Conservation (phyloP, 140 eudicot species). For the Cichorium intybus region DNA sequence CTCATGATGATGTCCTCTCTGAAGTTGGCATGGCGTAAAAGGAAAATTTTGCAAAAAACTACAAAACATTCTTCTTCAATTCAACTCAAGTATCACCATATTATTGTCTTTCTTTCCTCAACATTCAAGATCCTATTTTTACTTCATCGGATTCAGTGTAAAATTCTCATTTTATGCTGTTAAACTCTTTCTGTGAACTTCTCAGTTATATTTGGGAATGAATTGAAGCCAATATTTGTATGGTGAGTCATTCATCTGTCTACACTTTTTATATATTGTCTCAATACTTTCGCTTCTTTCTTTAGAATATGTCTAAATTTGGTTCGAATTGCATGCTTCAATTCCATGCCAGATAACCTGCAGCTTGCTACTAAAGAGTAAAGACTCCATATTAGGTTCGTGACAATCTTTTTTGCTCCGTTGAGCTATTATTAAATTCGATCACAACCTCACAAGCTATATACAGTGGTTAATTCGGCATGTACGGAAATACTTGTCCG, state of each 20-base stretch:
- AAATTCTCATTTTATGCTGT: not conserved
- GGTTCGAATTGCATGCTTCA: conserved; percentile 20
- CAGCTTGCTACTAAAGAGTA: conserved; percentile 15
- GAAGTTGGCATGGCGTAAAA: conserved; percentile 38
- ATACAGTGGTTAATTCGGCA: not conserved
- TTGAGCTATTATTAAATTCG: not conserved
- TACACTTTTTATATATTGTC: conserved; percentile 3
- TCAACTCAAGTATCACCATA: conserved; percentile 33
- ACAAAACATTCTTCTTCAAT: conserved; percentile 35
- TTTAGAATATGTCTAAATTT: conserved; percentile 5
- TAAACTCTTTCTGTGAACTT: not conserved
- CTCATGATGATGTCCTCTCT: conserved; percentile 49
- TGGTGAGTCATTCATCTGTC: conserved; percentile 25
- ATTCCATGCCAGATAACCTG: conserved; percentile 8
- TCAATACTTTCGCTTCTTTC: not conserved
- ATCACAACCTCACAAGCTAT: not conserved
- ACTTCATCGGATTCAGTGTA: conserved; percentile 22
- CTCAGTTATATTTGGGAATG: not conserved
- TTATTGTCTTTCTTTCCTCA: conserved; percentile 22
- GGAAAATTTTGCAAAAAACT: conserved; percentile 20
- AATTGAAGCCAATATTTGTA: conserved; percentile 15
- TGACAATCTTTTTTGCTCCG: conserved; percentile 5
- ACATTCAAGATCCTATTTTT: conserved; percentile 4
- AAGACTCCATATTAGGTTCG: conserved; percentile 7
- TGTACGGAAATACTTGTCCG: not conserved